Base-by-base conservation (phyloP, 768 basidiomycete genomes). In the Termitomyces titanicus region DNA sequence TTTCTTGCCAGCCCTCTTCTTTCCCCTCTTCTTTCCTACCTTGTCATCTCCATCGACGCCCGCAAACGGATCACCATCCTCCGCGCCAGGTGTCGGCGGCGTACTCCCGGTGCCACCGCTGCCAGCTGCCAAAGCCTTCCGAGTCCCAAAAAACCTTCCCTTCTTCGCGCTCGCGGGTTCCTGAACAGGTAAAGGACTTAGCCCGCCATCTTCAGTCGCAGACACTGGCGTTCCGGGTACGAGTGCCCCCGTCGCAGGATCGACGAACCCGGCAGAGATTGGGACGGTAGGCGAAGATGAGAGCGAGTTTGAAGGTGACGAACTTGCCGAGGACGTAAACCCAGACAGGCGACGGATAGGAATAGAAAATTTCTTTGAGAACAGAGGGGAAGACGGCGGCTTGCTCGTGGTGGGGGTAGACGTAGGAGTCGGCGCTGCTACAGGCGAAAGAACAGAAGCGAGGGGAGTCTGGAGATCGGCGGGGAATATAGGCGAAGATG, bases 1-100 rank as follows among this genome's bases (percentile, higher is more conserved):
- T 53, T 65, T 64, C 51, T 59, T 66, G 13, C 42, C 22, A 5
- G 4, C 55, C 57, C 52, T 42, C 54, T 55, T 59, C 5, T 47
- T 53, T 7, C 33, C 58, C 24, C 15, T 15, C 54, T 57, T 50
- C 45, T 49, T 51, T n/a, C 56, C 56, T 40, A 45, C 39, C 53
- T 55, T 59, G 2, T 47, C 51, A 10, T 25, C 60, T 11, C 31
- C 33, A 12, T 25, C 48, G 8, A 4, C 27, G 15, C 31, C 5
- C 1, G 5, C 29, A 3, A 25, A 37, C 17, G 34, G 24, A 35
- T 48, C 47, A 3, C 10, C 6, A 2, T 8, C 12, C 10, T 48
- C 47, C 5, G 15, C 17, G 3, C 22, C 34, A 8, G 47, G 34
- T 17, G 47, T 48, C 5, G 34, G 22, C 17, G 47, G 34, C 0